Conservation (phyloP, 1,284 basidiomycete genomes). For the Mycena sp. region DNA sequence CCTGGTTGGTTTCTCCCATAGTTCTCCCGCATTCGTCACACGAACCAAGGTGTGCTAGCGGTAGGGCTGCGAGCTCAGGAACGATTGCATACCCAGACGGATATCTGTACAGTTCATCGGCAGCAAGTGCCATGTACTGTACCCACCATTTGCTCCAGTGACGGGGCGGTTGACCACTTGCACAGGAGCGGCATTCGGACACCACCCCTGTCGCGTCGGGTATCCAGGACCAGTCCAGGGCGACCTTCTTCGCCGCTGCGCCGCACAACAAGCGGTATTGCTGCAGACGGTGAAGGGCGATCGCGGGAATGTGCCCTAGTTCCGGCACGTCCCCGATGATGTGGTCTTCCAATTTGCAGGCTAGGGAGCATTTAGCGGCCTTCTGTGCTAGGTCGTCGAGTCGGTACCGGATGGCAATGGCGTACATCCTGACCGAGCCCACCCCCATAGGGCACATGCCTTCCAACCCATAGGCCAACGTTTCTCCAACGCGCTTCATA, state of each 20-base stretch:
- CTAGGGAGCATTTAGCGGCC: slow-evolving; percentile 33
- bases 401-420: slow-evolving; percentile 33
- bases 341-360: slow-evolving; percentile 27
- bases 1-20: slow-evolving; percentile 12
- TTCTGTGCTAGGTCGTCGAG: slow-evolving; percentile 24
- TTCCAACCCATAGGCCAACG: slow-evolving; percentile 25
- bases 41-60: slow-evolving; percentile 8
- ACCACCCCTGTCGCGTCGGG: slow-evolving; percentile 20
- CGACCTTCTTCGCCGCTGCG: slow-evolving; percentile 12
- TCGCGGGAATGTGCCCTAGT: slow-evolving; percentile 31
- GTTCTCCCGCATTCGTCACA: slow-evolving; percentile 13
- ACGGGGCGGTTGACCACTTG: slow-evolving; percentile 13
- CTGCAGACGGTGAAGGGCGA: slow-evolving; percentile 33
- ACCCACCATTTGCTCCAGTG: slow-evolving; percentile 22
- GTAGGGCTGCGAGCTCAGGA: slow-evolving; percentile 16
- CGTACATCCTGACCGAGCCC: slow-evolving; percentile 30
- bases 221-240: slow-evolving; percentile 18
- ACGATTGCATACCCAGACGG: slow-evolving; percentile 11
- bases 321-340: slow-evolving; percentile 26
- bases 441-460: slow-evolving; percentile 16
- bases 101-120: slow-evolving; percentile 15
- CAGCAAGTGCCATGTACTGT: slow-evolving; percentile 14
- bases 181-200: slow-evolving; percentile 11
- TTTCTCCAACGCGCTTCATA: slow-evolving; percentile 24
- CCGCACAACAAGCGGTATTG: slow-evolving; percentile 30